These are phyloP conservation scores for Porcisia hertigi DNA, from an alignment of 208 protist species.

Conservation along the genomic window DNA sequence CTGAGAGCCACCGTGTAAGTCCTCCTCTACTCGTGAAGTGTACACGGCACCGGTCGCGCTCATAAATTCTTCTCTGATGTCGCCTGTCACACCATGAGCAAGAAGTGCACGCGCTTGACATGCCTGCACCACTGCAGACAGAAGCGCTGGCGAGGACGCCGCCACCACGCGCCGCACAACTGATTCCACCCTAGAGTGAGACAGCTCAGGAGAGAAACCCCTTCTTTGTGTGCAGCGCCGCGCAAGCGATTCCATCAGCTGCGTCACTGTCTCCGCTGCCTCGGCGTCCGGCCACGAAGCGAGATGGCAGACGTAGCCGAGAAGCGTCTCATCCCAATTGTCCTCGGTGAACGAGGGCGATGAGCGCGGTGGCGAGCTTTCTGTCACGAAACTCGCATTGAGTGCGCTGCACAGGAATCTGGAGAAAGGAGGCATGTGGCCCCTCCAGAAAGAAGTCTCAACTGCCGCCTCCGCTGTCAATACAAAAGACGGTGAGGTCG, in stretches of 20 bases:
- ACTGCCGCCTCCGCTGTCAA: neutral
- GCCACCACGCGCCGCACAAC: conserved; percentile 17
- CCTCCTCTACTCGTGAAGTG: conserved; percentile 7
- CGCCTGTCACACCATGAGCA: neutral
- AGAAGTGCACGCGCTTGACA: conserved; percentile 1
- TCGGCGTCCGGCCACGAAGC: conserved; percentile 10
- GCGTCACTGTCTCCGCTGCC: neutral
- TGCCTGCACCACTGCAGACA: conserved; percentile 10
- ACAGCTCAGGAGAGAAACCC: neutral
- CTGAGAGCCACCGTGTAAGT: conserved; percentile 15
- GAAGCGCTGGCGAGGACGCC: conserved; percentile 14
- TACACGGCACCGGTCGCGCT: neutral
- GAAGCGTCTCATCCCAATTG: conserved; percentile 11
- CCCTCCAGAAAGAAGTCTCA: neutral
- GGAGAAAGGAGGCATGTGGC: conserved; percentile 4
- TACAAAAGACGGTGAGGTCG: neutral
- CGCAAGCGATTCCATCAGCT: conserved; percentile 9
- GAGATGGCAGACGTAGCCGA: conserved; percentile 15
- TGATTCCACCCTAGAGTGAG: neutral
- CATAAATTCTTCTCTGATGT: neutral
- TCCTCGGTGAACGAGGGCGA: neutral
- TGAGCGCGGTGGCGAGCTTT: neutral
- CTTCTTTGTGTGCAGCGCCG: neutral
- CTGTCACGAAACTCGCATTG: too few species aligned
- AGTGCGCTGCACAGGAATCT: neutral